Evolutionary conservation across 1,139 yeast genomes (phyloP), one percentile per base, ranked within the genome.

Genomic region (Saccharomycopsis hybrid): DNA sequence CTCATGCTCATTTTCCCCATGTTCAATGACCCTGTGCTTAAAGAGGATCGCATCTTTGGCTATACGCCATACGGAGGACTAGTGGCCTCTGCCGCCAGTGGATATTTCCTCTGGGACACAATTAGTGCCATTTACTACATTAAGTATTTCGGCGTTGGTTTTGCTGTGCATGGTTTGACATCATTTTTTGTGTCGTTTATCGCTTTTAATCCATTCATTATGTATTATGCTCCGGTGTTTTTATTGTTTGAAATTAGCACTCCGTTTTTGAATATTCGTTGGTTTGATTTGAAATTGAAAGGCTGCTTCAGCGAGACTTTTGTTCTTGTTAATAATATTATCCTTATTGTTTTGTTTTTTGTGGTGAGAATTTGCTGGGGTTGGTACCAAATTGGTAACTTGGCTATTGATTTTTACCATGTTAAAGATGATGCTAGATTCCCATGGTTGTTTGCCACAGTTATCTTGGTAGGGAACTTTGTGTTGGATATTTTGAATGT

Each of bases 31-130:
- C 72, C 77, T 13, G 65, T 67, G 46, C 64, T 78, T 32, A 68
- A 71, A 53, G 62, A 64, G 24, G 76, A 78, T 54, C 72, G 78
- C 45, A 71, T 90, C n/a, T 76, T 77, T 58, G 88, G 85, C 1
- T 76, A 76, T 59, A 80, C 85, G 32, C 87, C 90, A 3, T 88
- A 85, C 61, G 80, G 84, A 1, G 85, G 85, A 13, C 74, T 87
- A 50, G 83, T 88, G 31, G 69, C 79, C 39, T 72, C 94, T 2
- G 69, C 82, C 63, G 90, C 96, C 4, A 62, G 77, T 31, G 96
- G 96, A 1, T 92, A 92, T 69, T 92, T 92, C 63, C 59, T 87
- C n/a, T 92, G 98, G 97, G 98, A 92, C 64, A 65, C 84, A 29
- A 65, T 72, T 53, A 80, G 87, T 54, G 88, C 96, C 48, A 45